phyloP scores from a whole-genome alignment of 768 basidiomycete genomes.

The Termitomyces sp. region DNA sequence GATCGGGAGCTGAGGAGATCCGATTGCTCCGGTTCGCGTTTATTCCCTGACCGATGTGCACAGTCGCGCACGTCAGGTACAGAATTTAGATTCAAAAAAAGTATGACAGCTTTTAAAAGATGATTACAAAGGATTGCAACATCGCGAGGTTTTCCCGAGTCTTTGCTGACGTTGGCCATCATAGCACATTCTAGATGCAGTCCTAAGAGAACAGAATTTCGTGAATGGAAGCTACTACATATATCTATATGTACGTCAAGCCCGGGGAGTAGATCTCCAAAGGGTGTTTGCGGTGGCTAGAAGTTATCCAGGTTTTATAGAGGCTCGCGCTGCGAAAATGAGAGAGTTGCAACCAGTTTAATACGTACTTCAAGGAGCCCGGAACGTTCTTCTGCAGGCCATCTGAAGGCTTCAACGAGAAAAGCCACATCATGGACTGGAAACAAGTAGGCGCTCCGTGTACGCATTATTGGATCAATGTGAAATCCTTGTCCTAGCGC shows the following conservation, averaged over 20 bases:
- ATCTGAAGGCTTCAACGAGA: too few species aligned
- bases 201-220: background rate
- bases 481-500: too few species aligned
- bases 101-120: background rate
- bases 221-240: background rate
- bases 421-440: too few species aligned
- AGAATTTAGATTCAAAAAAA: background rate
- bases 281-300: background rate
- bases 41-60: too few species aligned
- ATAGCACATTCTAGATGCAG: background rate
- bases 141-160: background rate
- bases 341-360: background rate
- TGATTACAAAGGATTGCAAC: background rate
- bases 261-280: background rate
- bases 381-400: too few species aligned
- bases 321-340: background rate
- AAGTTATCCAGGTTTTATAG: too few species aligned
- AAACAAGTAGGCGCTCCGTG: too few species aligned
- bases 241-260: background rate
- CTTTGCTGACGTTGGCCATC: too few species aligned
- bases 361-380: too few species aligned
- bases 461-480: too few species aligned
- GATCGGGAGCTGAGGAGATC: background rate
- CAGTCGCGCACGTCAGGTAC: background rate
- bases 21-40: too few species aligned